Evolutionary conservation across 306 rosid genomes (phyloP).

Genomic region (Phaseolus lunatus): DNA sequence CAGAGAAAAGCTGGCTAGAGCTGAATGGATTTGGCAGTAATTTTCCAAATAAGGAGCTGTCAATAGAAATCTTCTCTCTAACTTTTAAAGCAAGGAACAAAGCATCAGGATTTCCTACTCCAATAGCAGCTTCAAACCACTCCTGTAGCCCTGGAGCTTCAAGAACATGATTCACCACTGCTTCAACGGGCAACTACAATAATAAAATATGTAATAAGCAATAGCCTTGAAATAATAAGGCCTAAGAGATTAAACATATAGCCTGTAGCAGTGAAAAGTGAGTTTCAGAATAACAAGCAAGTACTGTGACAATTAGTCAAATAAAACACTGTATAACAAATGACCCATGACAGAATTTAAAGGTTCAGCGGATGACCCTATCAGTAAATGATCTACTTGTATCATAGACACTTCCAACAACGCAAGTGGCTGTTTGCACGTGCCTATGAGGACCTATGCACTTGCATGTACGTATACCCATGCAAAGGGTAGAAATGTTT

Average conservation of each 20-base stretch:
- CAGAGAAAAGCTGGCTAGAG: conserved; percentile 68
- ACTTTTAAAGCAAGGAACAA: conserved; percentile 79
- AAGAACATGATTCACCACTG: conserved; percentile 62
- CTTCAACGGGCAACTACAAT: conserved; percentile 73
- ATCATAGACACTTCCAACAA: neutral
- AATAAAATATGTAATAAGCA: conserved; percentile 1
- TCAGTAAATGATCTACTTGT: conserved; percentile 14
- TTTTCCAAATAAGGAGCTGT: conserved; percentile 60
- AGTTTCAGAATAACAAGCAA: conserved; percentile 11
- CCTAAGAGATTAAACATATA: conserved; percentile 3
- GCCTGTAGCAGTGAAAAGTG: neutral
- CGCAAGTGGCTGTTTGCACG: conserved; percentile 11
- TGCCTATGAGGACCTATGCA: neutral
- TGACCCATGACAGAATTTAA: neutral
- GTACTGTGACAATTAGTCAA: neutral
- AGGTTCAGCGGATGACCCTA: conserved; percentile 7
- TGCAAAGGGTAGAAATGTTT: neutral
- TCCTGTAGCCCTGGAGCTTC: conserved; percentile 80
- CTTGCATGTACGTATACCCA: neutral
- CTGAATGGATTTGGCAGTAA: conserved; percentile 78
- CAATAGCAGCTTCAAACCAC: conserved; percentile 86
- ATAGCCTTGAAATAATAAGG: conserved; percentile 1
- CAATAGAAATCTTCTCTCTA: conserved; percentile 58
- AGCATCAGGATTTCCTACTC: conserved; percentile 92
- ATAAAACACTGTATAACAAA: neutral